Evolutionary conservation across 2,329 filamentous ascomycete genomes (phyloP), one percentile per base, ranked within the genome.

Genomic region (Acrocalymma vagum): DNA sequence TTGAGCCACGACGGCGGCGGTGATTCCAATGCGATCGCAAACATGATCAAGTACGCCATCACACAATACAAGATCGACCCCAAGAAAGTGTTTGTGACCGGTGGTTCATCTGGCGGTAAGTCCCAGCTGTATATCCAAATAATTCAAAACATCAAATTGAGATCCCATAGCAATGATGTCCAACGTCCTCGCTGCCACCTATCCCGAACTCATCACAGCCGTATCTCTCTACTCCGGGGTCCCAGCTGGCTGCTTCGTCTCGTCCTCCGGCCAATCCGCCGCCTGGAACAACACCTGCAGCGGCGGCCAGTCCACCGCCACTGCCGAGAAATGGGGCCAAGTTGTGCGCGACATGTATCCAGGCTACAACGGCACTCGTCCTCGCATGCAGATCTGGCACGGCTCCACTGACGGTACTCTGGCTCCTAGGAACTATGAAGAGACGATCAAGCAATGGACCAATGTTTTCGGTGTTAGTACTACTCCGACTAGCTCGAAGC

Each of bases 31-130:
- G 72, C 74, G 0, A 81, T 85, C 41, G 78, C 76, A 16, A 82
- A 79, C 55, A 84, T 85, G 81, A 80, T 84, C 30, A 70, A 65
- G 25, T 83, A 81, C 52, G 72, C 78, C 3, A 61, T 84, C n/a
- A 48, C 60, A 7, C 73, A 73, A 55, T 83, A 84, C 64, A 68
- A 70, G 2, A 80, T 72, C 17, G 77, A 85, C 53, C 53, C 73
- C 20, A 68, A 57, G 45, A 73, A 72, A 38, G 78, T 84, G 2
- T 84, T 77, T 45, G 78, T 78, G 2, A 81, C 78, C 0, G 82
- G 82, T 10, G 67, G 72, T 22, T 77, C 72, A 22, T 80, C 77
- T 0, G 78, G 78, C 28, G 62, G 55, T 61, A 23, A 38, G 48
- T 36, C 8, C 13, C n/a, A n/a, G n/a, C n/a, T n/a, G 13, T 15